A percentile compares a stretch with the other conserved stretches of the same genome.
These are phyloP conservation scores for Thozetella sp. DNA, from an alignment of 495 filamentous ascomycete species.

Conservation along the genomic window DNA sequence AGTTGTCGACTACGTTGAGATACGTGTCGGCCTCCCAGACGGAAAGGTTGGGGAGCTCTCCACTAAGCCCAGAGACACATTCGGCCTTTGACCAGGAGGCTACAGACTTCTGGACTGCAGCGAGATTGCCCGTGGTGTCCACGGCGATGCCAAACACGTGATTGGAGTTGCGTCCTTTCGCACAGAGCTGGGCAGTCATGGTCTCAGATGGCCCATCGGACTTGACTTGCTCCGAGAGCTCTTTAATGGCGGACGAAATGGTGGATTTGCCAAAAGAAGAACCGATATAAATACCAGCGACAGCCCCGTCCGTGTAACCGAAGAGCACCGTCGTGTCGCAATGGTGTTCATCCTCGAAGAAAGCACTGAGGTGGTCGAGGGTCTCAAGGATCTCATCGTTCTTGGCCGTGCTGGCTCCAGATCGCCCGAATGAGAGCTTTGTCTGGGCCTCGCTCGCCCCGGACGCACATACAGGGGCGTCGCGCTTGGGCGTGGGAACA, in stretches of 20 bases:
- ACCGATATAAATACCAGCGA: constrained; percentile 1
- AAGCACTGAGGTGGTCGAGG: neutral
- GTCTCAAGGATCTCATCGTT: neutral
- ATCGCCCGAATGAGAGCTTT: neutral
- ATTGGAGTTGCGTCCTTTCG: neutral
- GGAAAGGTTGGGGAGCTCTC: constrained; percentile 12
- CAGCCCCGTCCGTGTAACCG: neutral
- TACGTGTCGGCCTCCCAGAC: neutral
- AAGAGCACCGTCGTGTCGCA: neutral
- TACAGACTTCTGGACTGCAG: constrained; percentile 4
- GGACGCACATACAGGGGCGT: neutral
- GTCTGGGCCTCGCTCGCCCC: neutral
- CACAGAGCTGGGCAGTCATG: neutral
- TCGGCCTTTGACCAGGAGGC: neutral
- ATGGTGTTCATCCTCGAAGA: neutral
- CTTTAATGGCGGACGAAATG: neutral
- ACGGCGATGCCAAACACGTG: neutral
- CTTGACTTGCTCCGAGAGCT: neutral
- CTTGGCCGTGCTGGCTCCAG: neutral
- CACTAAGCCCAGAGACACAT: constrained; percentile 31
- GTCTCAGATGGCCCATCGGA: neutral
- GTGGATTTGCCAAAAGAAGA: neutral
- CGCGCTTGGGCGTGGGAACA: neutral
- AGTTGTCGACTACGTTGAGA: constrained; percentile 4
- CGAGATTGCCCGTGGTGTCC: neutral